Evolutionary conservation across 2,329 filamentous ascomycete species (phyloP).

Genomic region (Thielaviopsis musarum): DNA sequence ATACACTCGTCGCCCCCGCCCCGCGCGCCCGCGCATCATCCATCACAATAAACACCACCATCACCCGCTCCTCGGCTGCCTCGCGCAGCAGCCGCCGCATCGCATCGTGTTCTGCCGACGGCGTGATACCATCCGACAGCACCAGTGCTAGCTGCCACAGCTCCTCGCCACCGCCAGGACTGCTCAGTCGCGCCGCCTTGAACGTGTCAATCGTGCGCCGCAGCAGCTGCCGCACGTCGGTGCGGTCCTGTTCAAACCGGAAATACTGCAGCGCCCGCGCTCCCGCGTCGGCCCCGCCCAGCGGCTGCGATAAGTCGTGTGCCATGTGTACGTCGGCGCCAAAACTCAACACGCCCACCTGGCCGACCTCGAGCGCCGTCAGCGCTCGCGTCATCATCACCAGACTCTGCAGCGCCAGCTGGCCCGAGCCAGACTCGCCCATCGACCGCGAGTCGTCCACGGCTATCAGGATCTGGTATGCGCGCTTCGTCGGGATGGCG

Average conservation of each 20-base stretch:
- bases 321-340: slow-evolving; percentile 70
- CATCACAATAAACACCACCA: slow-evolving; percentile 96
- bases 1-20: slow-evolving; percentile 41
- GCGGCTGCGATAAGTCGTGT: slow-evolving; percentile 67
- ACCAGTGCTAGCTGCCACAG: slow-evolving; percentile 93
- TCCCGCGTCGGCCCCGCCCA: slow-evolving; percentile 35
- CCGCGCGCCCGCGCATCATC: slow-evolving; percentile 35
- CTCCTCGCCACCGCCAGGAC: slow-evolving; percentile 34
- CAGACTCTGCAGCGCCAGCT: slow-evolving; percentile 81
- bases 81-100: slow-evolving; percentile 71
- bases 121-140: slow-evolving; percentile 84
- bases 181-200: slow-evolving; percentile 50
- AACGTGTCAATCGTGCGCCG: slow-evolving; percentile 66
- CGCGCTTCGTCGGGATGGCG: slow-evolving; percentile 76
- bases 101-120: slow-evolving; percentile 59
- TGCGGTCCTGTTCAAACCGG: slow-evolving; percentile 68
- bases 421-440: slow-evolving; percentile 60
- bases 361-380: slow-evolving; percentile 83
- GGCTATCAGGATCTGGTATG: slow-evolving; percentile 93
- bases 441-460: slow-evolving; percentile 94
- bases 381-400: slow-evolving; percentile 79
- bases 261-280: slow-evolving; percentile 37
- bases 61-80: slow-evolving; percentile 84
- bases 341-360: slow-evolving; percentile 83
- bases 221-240: slow-evolving; percentile 68